Evolutionary conservation across 2,329 filamentous ascomycete species (phyloP), one percentile per base, ranked within the genome.

Genomic region (Stromatinia cepivora): DNA sequence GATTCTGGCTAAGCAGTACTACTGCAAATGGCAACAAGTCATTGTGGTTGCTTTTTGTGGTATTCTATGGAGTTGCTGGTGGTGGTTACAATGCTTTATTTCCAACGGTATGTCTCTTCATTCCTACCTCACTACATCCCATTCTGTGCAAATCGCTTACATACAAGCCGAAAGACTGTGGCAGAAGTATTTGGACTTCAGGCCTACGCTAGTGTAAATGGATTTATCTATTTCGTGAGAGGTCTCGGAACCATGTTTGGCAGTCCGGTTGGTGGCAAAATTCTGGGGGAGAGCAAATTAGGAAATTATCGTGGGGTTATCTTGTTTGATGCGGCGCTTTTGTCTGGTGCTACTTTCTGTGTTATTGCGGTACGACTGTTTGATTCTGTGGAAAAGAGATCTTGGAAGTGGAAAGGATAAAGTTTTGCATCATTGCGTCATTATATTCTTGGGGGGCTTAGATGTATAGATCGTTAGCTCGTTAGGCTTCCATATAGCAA

Each of bases 111-210:
- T 46, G 70, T 72, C 42, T 28, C n/a, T 52, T 22, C 36, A 34
- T 48, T 31, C 17, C 48, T 34, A 4, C 25, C 36, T 36, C 22
- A 22, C 9, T 53, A 5, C 11, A 28, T 34, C 31, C 31, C 28
- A 39, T 34, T 20, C 10, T 17, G 4, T 31, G 15, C 39, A 63
- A 20, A 22, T 56, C 25, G 20, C 66, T 72, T n/a, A 66, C 58
- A 61, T 45, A 64, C 31, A 10, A 22, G 10, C 5, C 2, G 2
- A 22, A 42, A 74, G 73, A 79, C 81, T 13, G 80, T 84, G 20
- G 80, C 81, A n/a, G 82, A 84, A 70, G 80, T 84, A 6, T 84
- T 84, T 74, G 82, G 82, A 3, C 81, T 84, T 39, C 79, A 80
- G 69, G 81, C 81, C 59, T 84, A 83, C 71, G 81, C 81, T 0